A percentile compares a stretch with the other conserved stretches of the same genome.
These are phyloP conservation scores for Perilla frutescens DNA, from an alignment of 257 asterid genomes.

Conservation along the genomic window DNA sequence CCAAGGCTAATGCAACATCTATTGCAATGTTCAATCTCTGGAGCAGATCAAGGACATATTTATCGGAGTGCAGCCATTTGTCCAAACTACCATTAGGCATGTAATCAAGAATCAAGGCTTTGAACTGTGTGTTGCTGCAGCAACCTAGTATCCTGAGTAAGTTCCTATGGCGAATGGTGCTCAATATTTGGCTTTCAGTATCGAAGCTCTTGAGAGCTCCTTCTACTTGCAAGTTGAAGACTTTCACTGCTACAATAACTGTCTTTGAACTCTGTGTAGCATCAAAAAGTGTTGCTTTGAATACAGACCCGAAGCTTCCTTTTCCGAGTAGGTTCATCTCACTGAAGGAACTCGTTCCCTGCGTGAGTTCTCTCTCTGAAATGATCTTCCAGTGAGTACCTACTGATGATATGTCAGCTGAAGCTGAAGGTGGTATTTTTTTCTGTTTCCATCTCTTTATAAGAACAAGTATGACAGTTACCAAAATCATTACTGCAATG, in stretches of 20 bases:
- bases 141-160: slow-evolving; percentile 6
- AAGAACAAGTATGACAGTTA: not conserved
- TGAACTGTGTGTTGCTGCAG: not conserved
- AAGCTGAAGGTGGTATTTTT: not conserved
- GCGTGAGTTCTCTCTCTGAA: not conserved
- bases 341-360: not conserved
- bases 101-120: slow-evolving; percentile 18
- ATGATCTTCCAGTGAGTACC: not conserved
- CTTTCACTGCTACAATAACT: not conserved
- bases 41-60: not conserved
- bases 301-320: slow-evolving; percentile 20
- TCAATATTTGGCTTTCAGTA: not conserved
- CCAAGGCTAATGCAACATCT: slow-evolving; percentile 25
- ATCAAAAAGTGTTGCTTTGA: not conserved
- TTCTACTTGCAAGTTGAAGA: not conserved
- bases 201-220: not conserved
- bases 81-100: slow-evolving; percentile 19
- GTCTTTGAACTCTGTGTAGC: not conserved
- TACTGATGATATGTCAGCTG: not conserved
- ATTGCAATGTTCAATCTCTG: slow-evolving; percentile 7
- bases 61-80: not conserved
- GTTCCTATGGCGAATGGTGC: not conserved
- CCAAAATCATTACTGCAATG: not conserved
- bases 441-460: not conserved
- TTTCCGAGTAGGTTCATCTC: slow-evolving; percentile 8